Percentiles rank a stretch among this genome's conserved stretches.
Evolutionary conservation across 2,329 filamentous ascomycete species (phyloP).

Genomic region (Bretziella fagacearum): DNA sequence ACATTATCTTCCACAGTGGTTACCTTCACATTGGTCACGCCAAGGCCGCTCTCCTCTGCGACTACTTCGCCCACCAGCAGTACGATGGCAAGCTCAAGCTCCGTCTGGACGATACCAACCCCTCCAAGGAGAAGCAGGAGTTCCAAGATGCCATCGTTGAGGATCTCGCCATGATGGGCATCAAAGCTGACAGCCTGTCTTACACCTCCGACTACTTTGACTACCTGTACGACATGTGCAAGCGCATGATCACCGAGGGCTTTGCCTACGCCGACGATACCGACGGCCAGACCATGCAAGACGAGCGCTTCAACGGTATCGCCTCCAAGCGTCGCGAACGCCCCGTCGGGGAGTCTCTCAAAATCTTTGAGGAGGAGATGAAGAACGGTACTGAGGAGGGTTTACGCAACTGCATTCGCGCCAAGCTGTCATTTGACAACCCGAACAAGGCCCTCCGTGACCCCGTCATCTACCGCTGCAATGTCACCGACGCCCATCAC

Average conservation of each 20-base stretch:
- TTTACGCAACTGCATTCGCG: slow-evolving; percentile 74
- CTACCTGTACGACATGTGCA: slow-evolving; percentile 69
- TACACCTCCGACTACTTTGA: slow-evolving; percentile 96
- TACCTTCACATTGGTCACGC: slow-evolving; percentile 94
- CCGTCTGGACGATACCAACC: slow-evolving; percentile 95
- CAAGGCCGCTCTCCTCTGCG: slow-evolving; percentile 82
- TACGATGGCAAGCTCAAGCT: slow-evolving; percentile 83
- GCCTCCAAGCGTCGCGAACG: slow-evolving; percentile 67
- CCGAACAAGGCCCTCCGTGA: slow-evolving; percentile 93
- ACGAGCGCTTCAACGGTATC: slow-evolving; percentile 69
- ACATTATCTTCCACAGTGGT: slow-evolving; percentile 29
- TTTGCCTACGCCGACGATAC: slow-evolving; percentile 93
- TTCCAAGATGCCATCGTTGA: slow-evolving; percentile 87
- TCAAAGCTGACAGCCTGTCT: slow-evolving; percentile 70
- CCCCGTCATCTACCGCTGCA: slow-evolving; percentile 94
- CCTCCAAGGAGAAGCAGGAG: slow-evolving; percentile 91
- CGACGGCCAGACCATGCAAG: slow-evolving; percentile 70
- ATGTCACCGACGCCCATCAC: slow-evolving; percentile 50
- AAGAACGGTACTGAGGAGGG: slow-evolving; percentile 69
- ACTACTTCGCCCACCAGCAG: slow-evolving; percentile 89
- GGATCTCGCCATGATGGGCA: slow-evolving; percentile 79
- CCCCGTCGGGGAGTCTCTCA: slow-evolving; percentile 65
- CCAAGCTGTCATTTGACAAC: slow-evolving; percentile 81
- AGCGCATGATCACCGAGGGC: slow-evolving; percentile 71
- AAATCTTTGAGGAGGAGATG: slow-evolving; percentile 84